A percentile compares a stretch with the other conserved stretches of the same genome.
Conservation (phyloP, 2,329 filamentous ascomycete species). For the Cryphonectria carpinicola region DNA sequence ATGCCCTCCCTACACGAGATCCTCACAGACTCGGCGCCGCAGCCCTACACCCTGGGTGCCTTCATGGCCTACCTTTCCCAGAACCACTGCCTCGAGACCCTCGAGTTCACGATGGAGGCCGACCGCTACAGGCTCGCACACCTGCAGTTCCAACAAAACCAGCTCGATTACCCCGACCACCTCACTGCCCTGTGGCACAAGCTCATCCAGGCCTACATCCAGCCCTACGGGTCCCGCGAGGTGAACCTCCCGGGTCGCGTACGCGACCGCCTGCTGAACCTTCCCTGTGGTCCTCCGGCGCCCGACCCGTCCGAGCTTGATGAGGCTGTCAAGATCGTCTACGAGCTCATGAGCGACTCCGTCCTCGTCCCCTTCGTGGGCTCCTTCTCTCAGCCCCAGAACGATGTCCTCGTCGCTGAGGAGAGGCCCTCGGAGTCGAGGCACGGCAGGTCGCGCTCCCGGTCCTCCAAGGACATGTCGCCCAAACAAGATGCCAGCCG, state of each 20-base stretch:
- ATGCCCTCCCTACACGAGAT: constrained; percentile 83
- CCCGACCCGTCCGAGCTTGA: constrained; percentile 77
- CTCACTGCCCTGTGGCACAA: constrained; percentile 84
- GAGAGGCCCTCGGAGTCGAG: constrained; percentile 42
- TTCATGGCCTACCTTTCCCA: constrained; percentile 97
- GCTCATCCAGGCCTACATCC: constrained; percentile 86
- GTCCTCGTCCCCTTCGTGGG: constrained; percentile 92
- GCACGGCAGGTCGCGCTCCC: constrained; percentile 45
- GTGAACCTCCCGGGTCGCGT: constrained; percentile 89
- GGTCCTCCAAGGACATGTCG: constrained; percentile 42
- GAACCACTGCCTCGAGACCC: constrained; percentile 93
- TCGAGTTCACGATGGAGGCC: constrained; percentile 96
- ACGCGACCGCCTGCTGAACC: constrained; percentile 75
- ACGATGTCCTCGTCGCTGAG: constrained; percentile 41
- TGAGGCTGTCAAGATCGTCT: constrained; percentile 83
- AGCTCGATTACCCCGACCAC: constrained; percentile 59
- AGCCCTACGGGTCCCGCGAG: constrained; percentile 81
- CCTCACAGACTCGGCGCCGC: constrained; percentile 79
- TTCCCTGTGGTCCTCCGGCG: constrained; percentile 63
- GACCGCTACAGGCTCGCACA: constrained; percentile 75
- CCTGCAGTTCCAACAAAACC: constrained; percentile 47
- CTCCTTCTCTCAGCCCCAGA: constrained; percentile 47
- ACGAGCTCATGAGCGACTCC: constrained; percentile 97
- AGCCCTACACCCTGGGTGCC: constrained; percentile 87
- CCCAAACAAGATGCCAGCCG: constrained; percentile 45